Conservation (phyloP, 108 stramenopile species). For the Seminavis robusta region DNA sequence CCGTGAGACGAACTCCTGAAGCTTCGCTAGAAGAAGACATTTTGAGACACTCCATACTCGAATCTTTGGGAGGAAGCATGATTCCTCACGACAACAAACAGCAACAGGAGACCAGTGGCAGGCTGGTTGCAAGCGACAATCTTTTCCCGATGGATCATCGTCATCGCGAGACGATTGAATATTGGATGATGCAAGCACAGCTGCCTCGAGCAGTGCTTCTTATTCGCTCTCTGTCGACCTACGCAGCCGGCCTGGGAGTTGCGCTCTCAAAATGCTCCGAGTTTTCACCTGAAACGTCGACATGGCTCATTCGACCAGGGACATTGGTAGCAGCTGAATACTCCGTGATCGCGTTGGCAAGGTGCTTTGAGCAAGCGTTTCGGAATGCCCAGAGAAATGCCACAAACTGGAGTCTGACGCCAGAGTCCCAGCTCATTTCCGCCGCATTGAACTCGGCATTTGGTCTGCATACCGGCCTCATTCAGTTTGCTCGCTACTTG, state of each 20-base stretch:
- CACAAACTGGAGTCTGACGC: too few species aligned
- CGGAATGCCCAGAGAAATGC: too few species aligned
- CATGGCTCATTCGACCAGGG: constrained; percentile 44
- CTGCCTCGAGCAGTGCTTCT: constrained; percentile 19
- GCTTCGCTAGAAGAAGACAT: constrained; percentile 47
- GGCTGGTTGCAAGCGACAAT: too few species aligned
- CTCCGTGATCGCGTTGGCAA: too few species aligned
- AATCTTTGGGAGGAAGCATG: constrained; percentile 38
- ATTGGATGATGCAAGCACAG: constrained; percentile 6
- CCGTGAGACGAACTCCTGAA: too few species aligned
- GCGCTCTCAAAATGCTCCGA: too few species aligned
- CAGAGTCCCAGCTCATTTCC: too few species aligned
- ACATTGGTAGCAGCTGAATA: constrained; percentile 16
- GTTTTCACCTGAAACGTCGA: too few species aligned
- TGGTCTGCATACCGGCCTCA: constrained; percentile 19
- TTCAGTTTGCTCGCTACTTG: constrained; percentile 4
- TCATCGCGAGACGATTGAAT: constrained; percentile 1
- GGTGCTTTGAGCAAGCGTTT: too few species aligned
- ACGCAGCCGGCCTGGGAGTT: constrained; percentile 40
- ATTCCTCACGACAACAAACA: too few species aligned
- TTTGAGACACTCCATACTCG: constrained; percentile 29
- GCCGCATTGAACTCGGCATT: constrained; percentile 21
- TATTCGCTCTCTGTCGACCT: constrained; percentile 40
- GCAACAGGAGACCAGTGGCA: too few species aligned
- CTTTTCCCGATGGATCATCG: too few species aligned